These are phyloP conservation scores for Lasiodiplodia hormozganensis DNA, from an alignment of 2,329 filamentous ascomycete species.

Conservation along the genomic window DNA sequence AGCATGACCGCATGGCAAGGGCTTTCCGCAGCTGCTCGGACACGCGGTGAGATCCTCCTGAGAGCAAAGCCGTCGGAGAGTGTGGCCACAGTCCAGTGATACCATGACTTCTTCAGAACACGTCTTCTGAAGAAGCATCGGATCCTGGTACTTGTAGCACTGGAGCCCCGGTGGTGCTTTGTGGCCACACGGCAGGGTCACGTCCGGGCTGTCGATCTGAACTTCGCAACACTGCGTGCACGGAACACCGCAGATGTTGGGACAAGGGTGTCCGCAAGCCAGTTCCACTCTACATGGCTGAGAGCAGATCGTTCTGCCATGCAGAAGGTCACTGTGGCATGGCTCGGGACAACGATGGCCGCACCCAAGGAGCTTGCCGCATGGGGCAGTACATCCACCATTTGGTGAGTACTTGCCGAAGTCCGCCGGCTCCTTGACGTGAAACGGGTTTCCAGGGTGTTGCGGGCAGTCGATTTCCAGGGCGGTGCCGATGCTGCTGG, in stretches of 20 bases:
- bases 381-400: slow-evolving; percentile 37
- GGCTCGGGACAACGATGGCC: not conserved
- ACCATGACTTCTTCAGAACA: not conserved
- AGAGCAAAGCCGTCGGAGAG: not conserved
- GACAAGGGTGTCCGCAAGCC: not conserved
- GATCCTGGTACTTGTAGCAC: not conserved
- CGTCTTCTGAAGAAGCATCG: not conserved
- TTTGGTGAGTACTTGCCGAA: slow-evolving; percentile 39
- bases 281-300: not conserved
- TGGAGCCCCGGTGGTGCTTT: not conserved
- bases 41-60: not conserved
- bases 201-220: too few relatives aligned
- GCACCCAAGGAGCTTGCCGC: not conserved
- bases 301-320: not conserved
- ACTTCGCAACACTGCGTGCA: not conserved
- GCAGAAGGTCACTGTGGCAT: not conserved
- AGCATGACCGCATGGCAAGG: not conserved
- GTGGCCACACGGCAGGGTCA: not conserved
- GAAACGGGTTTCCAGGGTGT: slow-evolving; percentile 36
- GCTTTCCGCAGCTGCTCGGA: not conserved
- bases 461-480: slow-evolving; percentile 40
- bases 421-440: slow-evolving; percentile 38
- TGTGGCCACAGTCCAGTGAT: not conserved
- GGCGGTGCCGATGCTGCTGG: slow-evolving; percentile 32
- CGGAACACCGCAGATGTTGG: not conserved